Conservation (phyloP, 2,329 filamentous ascomycete species). For the Polytolypa hystricis region DNA sequence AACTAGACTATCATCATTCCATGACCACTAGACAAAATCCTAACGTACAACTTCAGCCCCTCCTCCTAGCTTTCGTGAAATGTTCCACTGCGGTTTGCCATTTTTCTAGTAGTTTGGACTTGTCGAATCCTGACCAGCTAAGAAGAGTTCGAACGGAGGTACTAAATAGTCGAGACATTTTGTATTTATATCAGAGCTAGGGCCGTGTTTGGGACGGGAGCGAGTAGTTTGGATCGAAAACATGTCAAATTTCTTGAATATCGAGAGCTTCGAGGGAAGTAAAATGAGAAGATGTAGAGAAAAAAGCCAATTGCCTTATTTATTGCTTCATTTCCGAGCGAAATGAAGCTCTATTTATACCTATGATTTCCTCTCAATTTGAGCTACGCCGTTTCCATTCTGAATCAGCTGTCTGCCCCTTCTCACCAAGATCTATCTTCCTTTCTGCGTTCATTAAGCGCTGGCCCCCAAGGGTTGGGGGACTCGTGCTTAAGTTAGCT, state of each 20-base stretch:
- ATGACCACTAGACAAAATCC: not conserved
- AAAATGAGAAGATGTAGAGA: not conserved
- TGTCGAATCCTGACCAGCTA: constrained; percentile 3
- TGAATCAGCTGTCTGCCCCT: not conserved
- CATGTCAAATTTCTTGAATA: no score
- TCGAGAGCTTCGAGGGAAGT: no score
- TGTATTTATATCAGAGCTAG: no score
- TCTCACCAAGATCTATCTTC: not conserved
- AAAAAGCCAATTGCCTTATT: not conserved
- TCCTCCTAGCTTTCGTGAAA: constrained; percentile 4
- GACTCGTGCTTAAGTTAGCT: not conserved
- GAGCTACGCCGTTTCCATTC: not conserved
- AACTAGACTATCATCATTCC: constrained; percentile 2
- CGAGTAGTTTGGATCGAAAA: no score
- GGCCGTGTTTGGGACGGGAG: no score
- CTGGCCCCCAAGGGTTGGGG: not conserved
- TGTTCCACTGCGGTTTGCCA: constrained; percentile 4
- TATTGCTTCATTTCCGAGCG: not conserved
- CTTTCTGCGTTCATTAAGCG: constrained; percentile 1
- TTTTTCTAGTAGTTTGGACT: constrained; percentile 2
- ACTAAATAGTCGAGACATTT: no score
- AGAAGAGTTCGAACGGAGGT: no score
- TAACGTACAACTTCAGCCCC: constrained; percentile 1
- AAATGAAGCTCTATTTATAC: constrained; percentile 4
- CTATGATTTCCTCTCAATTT: not conserved